Conservation (phyloP, 805 yeast species). For the Cyberlindnera euphorbiae region DNA sequence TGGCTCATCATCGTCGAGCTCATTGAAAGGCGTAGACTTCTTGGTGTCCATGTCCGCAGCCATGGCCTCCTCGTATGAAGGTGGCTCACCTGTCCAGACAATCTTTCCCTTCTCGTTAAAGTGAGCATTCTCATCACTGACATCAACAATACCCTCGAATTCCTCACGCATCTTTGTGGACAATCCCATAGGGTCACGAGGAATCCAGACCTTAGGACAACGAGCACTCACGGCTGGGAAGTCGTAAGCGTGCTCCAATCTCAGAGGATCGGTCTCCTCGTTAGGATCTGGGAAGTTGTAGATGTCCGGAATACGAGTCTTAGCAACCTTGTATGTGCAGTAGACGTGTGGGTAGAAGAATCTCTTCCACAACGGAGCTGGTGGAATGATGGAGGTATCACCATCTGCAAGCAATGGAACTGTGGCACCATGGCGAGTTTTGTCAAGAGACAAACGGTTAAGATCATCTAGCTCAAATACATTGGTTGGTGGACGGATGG, state of each 20-base stretch:
- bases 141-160: constrained; percentile 50
- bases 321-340: constrained; percentile 42
- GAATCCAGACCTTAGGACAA: constrained; percentile 86
- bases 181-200: constrained; percentile 84
- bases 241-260: constrained; percentile 60
- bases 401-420: constrained; percentile 75
- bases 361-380: constrained; percentile 39
- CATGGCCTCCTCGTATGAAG: constrained; percentile 28
- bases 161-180: constrained; percentile 55
- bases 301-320: constrained; percentile 53
- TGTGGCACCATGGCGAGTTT: constrained; percentile 19
- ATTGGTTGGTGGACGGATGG: constrained; percentile 17
- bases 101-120: constrained; percentile 48
- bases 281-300: constrained; percentile 46
- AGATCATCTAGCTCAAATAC: constrained; percentile 25
- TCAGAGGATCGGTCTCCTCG: constrained; percentile 31
- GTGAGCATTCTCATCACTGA: constrained; percentile 63
- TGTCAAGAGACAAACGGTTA: constrained; percentile 19
- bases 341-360: constrained; percentile 54
- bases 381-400: constrained; percentile 27
- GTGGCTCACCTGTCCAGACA: constrained; percentile 49
- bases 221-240: constrained; percentile 67
- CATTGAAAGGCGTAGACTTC: not conserved
- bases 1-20: constrained; percentile 1
- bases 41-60: not conserved